phyloP scores from a whole-genome alignment of 352 stramenopile genomes.

The Aphanomyces invadans region DNA sequence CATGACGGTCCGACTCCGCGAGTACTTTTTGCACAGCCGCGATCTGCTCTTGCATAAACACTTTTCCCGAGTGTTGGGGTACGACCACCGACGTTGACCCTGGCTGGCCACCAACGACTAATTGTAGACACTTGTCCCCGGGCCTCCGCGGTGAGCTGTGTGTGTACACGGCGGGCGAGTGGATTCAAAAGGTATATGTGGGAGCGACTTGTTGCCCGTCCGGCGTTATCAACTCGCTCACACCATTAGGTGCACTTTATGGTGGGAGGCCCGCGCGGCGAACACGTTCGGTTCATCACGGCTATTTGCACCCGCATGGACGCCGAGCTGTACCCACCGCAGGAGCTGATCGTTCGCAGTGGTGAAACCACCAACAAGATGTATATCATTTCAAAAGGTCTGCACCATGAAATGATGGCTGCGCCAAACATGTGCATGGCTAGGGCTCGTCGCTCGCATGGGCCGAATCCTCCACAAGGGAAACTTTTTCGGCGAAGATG shows the following conservation, averaged over 20 bases:
- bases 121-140: not conserved
- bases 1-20: constrained; percentile 4
- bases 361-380: constrained; percentile 9
- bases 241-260: constrained; percentile 3
- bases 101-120: too few relatives aligned
- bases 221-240: too few relatives aligned
- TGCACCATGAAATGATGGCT: too few relatives aligned
- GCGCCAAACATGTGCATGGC: too few relatives aligned
- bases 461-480: not conserved
- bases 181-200: not conserved
- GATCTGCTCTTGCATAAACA: constrained; percentile 10
- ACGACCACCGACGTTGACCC: not conserved
- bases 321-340: constrained; percentile 8
- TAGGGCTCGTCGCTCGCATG: constrained; percentile 8
- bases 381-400: constrained; percentile 17
- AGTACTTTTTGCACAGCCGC: constrained; percentile 13
- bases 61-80: constrained; percentile 16
- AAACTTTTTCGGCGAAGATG: constrained; percentile 8
- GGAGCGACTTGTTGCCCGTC: too few relatives aligned
- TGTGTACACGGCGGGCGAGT: constrained; percentile 17
- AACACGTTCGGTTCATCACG: constrained; percentile 17
- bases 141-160: constrained; percentile 5
- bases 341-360: constrained; percentile 1
- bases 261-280: constrained; percentile 10
- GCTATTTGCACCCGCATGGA: not conserved